Base-by-base conservation (phyloP, 2,329 filamentous ascomycete genomes). In the Penicillium palitans region DNA sequence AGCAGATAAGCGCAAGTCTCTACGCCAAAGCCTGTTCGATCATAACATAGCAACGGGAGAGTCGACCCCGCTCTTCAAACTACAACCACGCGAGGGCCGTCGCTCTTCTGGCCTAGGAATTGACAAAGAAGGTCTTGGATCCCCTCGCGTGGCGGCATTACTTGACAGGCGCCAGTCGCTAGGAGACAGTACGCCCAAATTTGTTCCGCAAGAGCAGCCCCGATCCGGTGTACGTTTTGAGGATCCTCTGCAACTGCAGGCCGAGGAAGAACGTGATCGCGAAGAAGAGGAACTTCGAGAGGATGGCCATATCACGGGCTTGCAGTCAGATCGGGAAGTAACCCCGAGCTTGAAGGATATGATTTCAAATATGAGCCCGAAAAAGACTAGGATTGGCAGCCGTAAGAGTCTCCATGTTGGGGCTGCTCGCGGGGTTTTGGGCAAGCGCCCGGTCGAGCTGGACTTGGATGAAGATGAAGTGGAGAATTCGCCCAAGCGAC, bases 351-450 rank as follows among this genome's bases (percentile, higher is more conserved):
- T 93, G 44, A 89, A 85, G 61, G 88, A 91, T 62, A 88, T 91
- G 84, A 93, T 93, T 60, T 83, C 89, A 60, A 89, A 85, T 57
- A 80, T 93, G 61, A 91, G 89, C 25, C 90, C 90, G 0, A 90
- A 90, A 74, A 90, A 91, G 72, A 87, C 84, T 54, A 80, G 76
- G 6, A 65, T 90, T 7, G 86, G 82, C 56, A 86, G 86, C 15
- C 86, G 90, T 41, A 93, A 93, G 76, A 93, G 90, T 69, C 79
- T 93, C 50, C 87, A 90, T 62, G 85, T 91, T 21, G 90, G 90
- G 41, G 89, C 88, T 66, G 90, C 89, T 15, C 86, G 80, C 61
- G 90, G 90, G 0, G 75, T 93, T 21, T 79, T 93, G 6, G 90
- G 90, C 7, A 93, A 93, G 73, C 82, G 90, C 48, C 90, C 90